These are phyloP conservation scores for Penicillium sp. DNA, from an alignment of 2,329 filamentous ascomycete species.

Conservation along the genomic window DNA sequence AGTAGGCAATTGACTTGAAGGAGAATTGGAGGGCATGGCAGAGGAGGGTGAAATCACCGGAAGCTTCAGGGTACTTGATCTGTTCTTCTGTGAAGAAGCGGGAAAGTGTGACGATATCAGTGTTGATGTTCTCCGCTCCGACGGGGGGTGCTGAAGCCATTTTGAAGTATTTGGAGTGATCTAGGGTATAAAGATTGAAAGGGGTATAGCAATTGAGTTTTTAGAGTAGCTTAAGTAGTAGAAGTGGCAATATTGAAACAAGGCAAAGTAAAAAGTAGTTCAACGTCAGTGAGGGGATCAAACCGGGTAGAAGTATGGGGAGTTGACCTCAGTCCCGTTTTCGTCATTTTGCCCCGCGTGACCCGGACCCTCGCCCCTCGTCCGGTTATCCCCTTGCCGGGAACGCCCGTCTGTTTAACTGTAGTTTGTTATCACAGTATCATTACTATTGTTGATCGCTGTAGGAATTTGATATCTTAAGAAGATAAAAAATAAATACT, in stretches of 20 bases:
- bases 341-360: constrained; percentile 24
- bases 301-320: constrained; percentile 21
- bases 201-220: background rate
- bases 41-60: constrained; percentile 97
- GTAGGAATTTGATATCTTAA: background rate
- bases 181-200: constrained; percentile 1
- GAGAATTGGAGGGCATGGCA: constrained; percentile 98
- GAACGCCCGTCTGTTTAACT: constrained; percentile 6
- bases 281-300: constrained; percentile 15
- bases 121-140: constrained; percentile 79
- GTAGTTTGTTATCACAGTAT: background rate
- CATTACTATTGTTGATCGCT: background rate
- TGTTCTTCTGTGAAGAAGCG: constrained; percentile 97
- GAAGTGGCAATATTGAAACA: background rate
- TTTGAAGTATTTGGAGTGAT: constrained; percentile 12
- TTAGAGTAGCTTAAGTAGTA: background rate
- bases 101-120: constrained; percentile 91
- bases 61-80: constrained; percentile 86
- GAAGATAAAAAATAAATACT: background rate
- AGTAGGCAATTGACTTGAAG: constrained; percentile 99
- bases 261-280: constrained; percentile 5
- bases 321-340: constrained; percentile 18
- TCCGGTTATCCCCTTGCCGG: constrained; percentile 17
- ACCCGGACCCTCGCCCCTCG: constrained; percentile 8
- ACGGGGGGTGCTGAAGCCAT: constrained; percentile 49